Percentiles rank a stretch among this genome's conserved stretches.
Conservation (phyloP, 2,329 filamentous ascomycete genomes). For the Fusarium sp. region DNA sequence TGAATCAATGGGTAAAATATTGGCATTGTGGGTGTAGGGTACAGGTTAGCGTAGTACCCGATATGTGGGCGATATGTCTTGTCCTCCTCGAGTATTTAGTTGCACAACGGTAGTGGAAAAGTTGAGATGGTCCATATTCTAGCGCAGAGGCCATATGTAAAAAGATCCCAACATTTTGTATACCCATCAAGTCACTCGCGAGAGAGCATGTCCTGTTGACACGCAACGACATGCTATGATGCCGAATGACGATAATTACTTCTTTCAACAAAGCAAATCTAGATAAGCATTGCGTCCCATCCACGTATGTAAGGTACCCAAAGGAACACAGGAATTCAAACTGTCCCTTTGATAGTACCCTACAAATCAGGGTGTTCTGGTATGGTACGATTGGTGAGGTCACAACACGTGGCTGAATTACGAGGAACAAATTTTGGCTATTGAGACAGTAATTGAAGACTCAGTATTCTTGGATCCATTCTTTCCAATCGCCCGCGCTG, state of each 20-base stretch:
- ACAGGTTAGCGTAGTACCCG: not conserved
- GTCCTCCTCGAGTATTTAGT: not conserved
- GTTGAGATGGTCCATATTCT: not conserved
- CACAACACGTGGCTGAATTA: not conserved
- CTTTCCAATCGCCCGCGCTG: not conserved
- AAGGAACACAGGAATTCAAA: not conserved
- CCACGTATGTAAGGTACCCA: not conserved
- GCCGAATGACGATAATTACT: not conserved
- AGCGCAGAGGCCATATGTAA: slow-evolving; percentile 1
- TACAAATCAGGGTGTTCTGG: not conserved
- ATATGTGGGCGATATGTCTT: not conserved
- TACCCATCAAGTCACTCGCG: not conserved
- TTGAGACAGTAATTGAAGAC: not conserved
- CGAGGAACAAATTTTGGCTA: not conserved
- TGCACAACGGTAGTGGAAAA: not conserved
- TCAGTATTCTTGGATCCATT: not conserved
- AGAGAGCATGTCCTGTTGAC: too few species aligned
- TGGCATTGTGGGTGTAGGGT: slow-evolving; percentile 3
- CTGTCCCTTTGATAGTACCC: not conserved
- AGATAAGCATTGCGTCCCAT: not conserved
- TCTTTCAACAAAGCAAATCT: not conserved
- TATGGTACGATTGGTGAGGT: not conserved
- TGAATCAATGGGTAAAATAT: not conserved
- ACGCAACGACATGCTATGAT: not conserved
- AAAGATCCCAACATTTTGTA: not conserved